phyloP scores from a whole-genome alignment of 2,329 filamentous ascomycete genomes.

The Herpotrichia juniperi region DNA sequence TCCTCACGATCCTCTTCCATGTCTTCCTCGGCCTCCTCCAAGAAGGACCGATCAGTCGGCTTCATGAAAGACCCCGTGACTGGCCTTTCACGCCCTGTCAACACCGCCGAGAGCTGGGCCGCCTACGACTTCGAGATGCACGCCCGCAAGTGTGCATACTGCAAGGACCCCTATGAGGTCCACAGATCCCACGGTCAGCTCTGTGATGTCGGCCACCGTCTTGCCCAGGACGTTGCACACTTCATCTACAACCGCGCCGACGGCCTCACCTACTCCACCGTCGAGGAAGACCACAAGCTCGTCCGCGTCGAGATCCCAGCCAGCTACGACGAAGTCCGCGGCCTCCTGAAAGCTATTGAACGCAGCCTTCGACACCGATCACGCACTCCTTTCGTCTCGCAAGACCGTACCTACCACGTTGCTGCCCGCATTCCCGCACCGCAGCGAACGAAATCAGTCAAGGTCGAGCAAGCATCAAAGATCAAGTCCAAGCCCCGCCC shows the following conservation, averaged over 20 bases:
- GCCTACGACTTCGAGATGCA: slow-evolving; percentile 57
- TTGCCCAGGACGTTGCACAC: slow-evolving; percentile 53
- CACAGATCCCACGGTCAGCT: slow-evolving; percentile 48
- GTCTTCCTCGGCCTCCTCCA: slow-evolving; percentile 25
- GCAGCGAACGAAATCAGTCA: slow-evolving; percentile 35
- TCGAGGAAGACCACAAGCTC: slow-evolving; percentile 47
- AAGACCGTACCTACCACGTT: slow-evolving; percentile 51
- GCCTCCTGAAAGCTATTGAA: slow-evolving; percentile 51
- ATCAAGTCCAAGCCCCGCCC: slow-evolving; percentile 36
- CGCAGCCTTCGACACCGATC: slow-evolving; percentile 45
- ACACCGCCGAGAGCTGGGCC: slow-evolving; percentile 51
- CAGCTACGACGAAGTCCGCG: slow-evolving; percentile 47
- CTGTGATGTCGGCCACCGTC: slow-evolving; percentile 50
- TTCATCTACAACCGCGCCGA: slow-evolving; percentile 50
- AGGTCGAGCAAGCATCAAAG: slow-evolving; percentile 38
- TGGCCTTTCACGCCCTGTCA: slow-evolving; percentile 49
- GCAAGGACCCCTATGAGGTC: slow-evolving; percentile 52
- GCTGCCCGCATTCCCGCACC: slow-evolving; percentile 42
- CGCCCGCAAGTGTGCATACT: slow-evolving; percentile 51
- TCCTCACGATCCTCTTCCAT: slow-evolving; percentile 8
- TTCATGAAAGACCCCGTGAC: slow-evolving; percentile 46
- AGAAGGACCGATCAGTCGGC: slow-evolving; percentile 42
- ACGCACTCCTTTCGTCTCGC: slow-evolving; percentile 48
- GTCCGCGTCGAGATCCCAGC: slow-evolving; percentile 54
- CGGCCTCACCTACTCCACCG: slow-evolving; percentile 42